phyloP scores from a whole-genome alignment of 176 grass and related monocot species.

The Aegilops speltoides region DNA sequence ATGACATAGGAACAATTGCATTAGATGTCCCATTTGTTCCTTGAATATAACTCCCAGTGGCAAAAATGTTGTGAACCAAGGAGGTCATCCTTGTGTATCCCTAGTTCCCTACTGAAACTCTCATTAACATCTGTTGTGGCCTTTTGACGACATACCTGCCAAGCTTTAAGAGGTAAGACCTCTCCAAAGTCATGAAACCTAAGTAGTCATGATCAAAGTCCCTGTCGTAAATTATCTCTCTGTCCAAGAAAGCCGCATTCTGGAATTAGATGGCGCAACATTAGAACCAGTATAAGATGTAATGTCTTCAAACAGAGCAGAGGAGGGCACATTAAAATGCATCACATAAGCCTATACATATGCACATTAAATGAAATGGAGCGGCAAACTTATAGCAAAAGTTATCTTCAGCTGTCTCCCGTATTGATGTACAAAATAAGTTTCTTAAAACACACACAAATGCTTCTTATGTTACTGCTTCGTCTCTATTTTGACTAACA shows the following conservation, averaged over 20 bases:
- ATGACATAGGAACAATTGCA: no score
- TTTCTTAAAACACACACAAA: no score
- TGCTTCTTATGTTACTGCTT: no score
- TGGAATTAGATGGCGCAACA: conserved; percentile 33
- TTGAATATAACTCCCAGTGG: conserved; percentile 93
- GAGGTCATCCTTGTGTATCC: conserved; percentile 81
- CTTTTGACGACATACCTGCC: not conserved
- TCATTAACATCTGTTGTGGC: conserved; percentile 85
- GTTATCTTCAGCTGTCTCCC: no score
- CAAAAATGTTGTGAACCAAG: conserved; percentile 78
- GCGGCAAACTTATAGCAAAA: not conserved
- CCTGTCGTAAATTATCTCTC: conserved; percentile 91
- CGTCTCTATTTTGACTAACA: no score
- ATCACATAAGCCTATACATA: not conserved
- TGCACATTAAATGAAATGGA: not conserved
- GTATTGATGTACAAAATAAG: no score
- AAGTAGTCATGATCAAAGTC: conserved; percentile 98
- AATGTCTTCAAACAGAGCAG: not conserved
- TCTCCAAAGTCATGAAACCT: conserved; percentile 93
- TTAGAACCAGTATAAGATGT: not conserved
- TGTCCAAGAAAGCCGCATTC: conserved; percentile 78
- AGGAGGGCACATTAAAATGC: not conserved
- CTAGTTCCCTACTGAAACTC: conserved; percentile 69
- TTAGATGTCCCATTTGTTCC: conserved; percentile 9
- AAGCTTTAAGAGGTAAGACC: conserved; percentile 90